phyloP scores from a whole-genome alignment of 225 moss, liverwort and hornwort genomes.

The Antitrichia curtipendula region DNA sequence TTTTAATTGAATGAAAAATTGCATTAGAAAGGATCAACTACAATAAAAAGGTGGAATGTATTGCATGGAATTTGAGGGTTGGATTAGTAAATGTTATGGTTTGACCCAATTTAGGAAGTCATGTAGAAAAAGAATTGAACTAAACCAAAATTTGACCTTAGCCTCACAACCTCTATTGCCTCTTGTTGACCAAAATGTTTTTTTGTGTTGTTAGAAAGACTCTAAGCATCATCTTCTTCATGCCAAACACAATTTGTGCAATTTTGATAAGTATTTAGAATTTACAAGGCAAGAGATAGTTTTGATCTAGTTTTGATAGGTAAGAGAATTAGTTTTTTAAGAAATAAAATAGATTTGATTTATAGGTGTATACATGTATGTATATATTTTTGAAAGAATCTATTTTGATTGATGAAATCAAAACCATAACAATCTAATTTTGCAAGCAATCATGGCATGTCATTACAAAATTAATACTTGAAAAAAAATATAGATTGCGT shows the following conservation, averaged over 20 bases:
- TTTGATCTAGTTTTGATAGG: neutral
- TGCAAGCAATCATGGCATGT: neutral
- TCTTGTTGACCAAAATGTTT: neutral
- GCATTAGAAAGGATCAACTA: neutral
- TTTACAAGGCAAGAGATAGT: no score
- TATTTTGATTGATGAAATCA: neutral
- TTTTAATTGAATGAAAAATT: neutral
- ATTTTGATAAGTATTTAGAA: neutral
- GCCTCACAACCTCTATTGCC: no score
- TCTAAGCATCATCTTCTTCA: neutral
- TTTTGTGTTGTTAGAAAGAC: neutral
- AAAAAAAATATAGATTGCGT: no score
- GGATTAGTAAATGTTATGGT: neutral
- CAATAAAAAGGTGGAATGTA: neutral
- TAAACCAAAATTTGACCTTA: neutral
- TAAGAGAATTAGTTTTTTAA: neutral
- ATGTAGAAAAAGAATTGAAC: neutral
- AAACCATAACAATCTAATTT: neutral
- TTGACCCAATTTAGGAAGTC: fast-evolving
- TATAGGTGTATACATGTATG: neutral
- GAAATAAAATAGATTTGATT: neutral
- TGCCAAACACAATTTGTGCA: neutral
- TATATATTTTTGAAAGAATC: neutral
- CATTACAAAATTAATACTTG: neutral
- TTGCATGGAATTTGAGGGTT: fast-evolving